Conservation (phyloP, 345 rosid genomes). For the Reutealis trisperma region DNA sequence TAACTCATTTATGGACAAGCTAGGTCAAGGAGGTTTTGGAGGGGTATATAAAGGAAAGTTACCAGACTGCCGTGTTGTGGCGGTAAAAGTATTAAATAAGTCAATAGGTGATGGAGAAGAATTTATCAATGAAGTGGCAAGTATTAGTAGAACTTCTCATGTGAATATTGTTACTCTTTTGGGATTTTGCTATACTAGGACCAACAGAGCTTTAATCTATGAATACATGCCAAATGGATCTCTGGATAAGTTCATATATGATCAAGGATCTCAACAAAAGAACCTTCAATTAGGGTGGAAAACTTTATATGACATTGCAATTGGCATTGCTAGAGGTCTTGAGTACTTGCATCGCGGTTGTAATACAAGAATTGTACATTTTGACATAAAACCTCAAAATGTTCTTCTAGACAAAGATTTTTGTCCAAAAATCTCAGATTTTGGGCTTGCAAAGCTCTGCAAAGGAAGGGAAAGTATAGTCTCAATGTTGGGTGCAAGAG, state of each 20-base stretch:
- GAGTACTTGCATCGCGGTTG: constrained; percentile 27
- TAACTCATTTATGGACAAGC: constrained; percentile 9
- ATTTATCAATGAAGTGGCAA: constrained; percentile 47
- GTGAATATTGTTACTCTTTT: constrained; percentile 40
- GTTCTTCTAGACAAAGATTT: constrained; percentile 21
- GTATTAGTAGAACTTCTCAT: constrained; percentile 49
- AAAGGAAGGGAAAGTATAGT: constrained; percentile 19
- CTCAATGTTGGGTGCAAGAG: constrained; percentile 21
- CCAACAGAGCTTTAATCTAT: constrained; percentile 37
- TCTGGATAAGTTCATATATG: constrained; percentile 24
- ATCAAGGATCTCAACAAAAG: background rate
- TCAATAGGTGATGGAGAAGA: constrained; percentile 30
- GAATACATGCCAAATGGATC: constrained; percentile 44
- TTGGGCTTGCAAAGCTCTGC: constrained; percentile 27
- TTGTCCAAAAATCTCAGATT: constrained; percentile 20
- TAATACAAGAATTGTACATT: constrained; percentile 27
- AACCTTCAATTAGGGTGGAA: background rate
- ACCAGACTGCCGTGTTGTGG: constrained; percentile 22
- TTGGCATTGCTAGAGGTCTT: constrained; percentile 17
- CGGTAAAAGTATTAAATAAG: constrained; percentile 27
- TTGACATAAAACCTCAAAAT: constrained; percentile 31
- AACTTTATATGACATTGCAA: background rate
- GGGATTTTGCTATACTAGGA: constrained; percentile 41
- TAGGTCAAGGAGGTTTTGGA: constrained; percentile 37
- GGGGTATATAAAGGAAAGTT: constrained; percentile 31